Conservation (phyloP, 371 early-diverging fungal species). For the Lichtheimia corymbifera region DNA sequence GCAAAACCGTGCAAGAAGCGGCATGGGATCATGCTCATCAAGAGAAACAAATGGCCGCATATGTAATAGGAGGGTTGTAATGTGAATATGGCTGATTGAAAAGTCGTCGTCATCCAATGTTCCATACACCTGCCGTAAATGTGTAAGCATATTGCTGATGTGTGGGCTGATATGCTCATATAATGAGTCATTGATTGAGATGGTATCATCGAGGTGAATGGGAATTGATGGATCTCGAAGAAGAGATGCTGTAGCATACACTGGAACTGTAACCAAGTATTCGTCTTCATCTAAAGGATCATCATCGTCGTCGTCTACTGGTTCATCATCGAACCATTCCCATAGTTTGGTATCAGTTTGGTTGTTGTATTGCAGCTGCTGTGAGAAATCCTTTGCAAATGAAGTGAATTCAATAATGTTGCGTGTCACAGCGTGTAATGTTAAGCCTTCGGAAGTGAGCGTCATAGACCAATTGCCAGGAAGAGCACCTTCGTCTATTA, state of each 20-base stretch:
- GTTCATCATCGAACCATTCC: slow-evolving; percentile 19
- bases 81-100: neutral
- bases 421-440: slow-evolving; percentile 34
- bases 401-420: slow-evolving; percentile 30
- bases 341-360: slow-evolving; percentile 21
- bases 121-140: neutral
- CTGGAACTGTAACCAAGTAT: slow-evolving; percentile 39
- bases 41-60: slow-evolving; percentile 1
- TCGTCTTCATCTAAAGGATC: slow-evolving; percentile 37
- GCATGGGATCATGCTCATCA: neutral
- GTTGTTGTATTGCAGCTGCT: slow-evolving; percentile 31
- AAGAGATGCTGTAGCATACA: slow-evolving; percentile 21
- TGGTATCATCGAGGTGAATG: neutral
- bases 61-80: neutral
- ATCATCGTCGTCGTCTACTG: slow-evolving; percentile 35
- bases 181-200: neutral
- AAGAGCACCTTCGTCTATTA: neutral
- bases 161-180: neutral
- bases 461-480: slow-evolving; percentile 43
- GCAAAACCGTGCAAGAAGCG: neutral
- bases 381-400: slow-evolving; percentile 35
- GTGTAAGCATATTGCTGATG: neutral
- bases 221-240: slow-evolving; percentile 2
- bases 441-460: slow-evolving; percentile 30
- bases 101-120: neutral